A percentile compares a stretch with the other conserved stretches of the same genome.
Evolutionary conservation across 2,329 filamentous ascomycete genomes (phyloP).

Genomic region (Zymoseptoria pseudotritici): DNA sequence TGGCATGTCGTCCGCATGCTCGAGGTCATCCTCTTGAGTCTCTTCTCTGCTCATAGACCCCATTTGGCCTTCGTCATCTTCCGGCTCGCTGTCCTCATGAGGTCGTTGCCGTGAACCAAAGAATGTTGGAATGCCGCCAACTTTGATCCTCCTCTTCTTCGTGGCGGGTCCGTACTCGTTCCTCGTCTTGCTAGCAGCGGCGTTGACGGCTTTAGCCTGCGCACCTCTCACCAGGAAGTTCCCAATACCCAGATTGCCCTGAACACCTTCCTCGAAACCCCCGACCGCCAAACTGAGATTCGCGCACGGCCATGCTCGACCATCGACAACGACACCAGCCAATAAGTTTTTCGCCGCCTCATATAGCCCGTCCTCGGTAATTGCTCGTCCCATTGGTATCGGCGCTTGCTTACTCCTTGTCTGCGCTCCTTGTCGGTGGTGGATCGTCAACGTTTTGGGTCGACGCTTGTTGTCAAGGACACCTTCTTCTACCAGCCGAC

Average conservation of each 20-base stretch:
- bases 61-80: slow-evolving; percentile 4
- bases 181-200: slow-evolving; percentile 15
- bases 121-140: slow-evolving; percentile 30
- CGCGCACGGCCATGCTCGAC: slow-evolving; percentile 79
- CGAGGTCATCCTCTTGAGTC: neutral
- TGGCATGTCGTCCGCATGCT: neutral
- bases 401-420: slow-evolving; percentile 66
- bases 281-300: slow-evolving; percentile 81
- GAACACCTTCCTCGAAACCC: slow-evolving; percentile 85
- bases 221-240: slow-evolving; percentile 69
- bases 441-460: slow-evolving; percentile 77
- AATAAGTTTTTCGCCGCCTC: slow-evolving; percentile 70
- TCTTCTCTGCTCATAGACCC: neutral
- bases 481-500: slow-evolving; percentile 82
- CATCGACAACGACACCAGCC: slow-evolving; percentile 69
- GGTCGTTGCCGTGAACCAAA: slow-evolving; percentile 23
- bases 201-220: slow-evolving; percentile 44
- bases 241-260: slow-evolving; percentile 78
- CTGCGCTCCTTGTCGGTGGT: slow-evolving; percentile 68
- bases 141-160: slow-evolving; percentile 32
- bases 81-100: slow-evolving; percentile 6
- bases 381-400: slow-evolving; percentile 66
- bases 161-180: slow-evolving; percentile 19
- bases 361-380: slow-evolving; percentile 67
- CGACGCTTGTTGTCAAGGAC: slow-evolving; percentile 79